A percentile compares a stretch with the other conserved stretches of the same genome.
Evolutionary conservation across 2,329 filamentous ascomycete species (phyloP).

Genomic region (Colletotrichum sansevieriae): DNA sequence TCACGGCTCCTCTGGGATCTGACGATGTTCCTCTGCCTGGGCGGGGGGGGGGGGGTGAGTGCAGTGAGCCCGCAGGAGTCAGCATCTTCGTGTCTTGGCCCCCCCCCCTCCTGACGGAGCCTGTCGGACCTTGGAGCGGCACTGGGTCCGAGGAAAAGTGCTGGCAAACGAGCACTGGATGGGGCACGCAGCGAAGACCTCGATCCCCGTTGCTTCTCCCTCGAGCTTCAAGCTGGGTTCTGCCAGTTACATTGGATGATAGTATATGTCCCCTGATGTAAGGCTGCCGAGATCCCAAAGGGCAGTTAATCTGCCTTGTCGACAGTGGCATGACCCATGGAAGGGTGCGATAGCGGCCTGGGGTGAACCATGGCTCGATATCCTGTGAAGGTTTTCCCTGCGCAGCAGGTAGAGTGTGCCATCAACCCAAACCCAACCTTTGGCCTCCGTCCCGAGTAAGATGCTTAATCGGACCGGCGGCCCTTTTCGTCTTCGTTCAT

Average conservation of each 20-base stretch:
- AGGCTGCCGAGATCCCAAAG: conserved; percentile 2
- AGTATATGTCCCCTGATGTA: neutral
- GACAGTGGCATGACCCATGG: too few species aligned
- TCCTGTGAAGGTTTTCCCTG: neutral
- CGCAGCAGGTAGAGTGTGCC: conserved; percentile 24
- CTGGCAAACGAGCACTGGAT: conserved; percentile 1
- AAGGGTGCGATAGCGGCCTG: too few species aligned
- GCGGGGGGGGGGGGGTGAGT: neutral
- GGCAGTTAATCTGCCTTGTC: too few species aligned
- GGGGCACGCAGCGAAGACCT: neutral
- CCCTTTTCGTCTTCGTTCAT: neutral
- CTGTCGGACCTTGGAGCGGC: conserved; percentile 38
- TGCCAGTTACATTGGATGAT: neutral
- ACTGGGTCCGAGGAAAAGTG: conserved; percentile 39
- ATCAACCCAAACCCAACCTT: conserved; percentile 11
- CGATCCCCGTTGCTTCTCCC: neutral
- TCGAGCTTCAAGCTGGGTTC: neutral
- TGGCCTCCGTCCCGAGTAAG: conserved; percentile 26
- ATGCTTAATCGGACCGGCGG: conserved; percentile 34
- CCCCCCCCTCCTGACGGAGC: conserved; percentile 40
- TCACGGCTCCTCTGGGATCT: conserved; percentile 43
- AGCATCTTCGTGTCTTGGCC: neutral
- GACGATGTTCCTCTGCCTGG: conserved; percentile 12
- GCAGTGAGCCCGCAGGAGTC: neutral
- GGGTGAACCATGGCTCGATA: neutral